Conservation (phyloP, 192 early-diverging fungal genomes). For the Coemansia aciculifera region DNA sequence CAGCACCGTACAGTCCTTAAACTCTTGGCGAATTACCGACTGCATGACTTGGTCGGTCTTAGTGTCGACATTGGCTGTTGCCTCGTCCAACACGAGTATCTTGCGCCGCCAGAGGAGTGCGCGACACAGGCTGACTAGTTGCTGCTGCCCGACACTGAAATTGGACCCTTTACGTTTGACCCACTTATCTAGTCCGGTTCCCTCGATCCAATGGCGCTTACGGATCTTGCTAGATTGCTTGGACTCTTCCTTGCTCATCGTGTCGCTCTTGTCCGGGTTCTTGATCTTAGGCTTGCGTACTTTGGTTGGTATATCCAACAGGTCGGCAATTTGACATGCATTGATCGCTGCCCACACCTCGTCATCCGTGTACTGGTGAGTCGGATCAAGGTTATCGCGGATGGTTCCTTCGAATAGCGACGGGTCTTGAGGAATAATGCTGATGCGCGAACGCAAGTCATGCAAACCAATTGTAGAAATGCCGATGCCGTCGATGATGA, state of each 20-base stretch:
- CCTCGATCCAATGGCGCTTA: slow-evolving; percentile 9
- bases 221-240: too few relatives aligned
- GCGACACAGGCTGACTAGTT: slow-evolving; percentile 59
- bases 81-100: slow-evolving; percentile 82
- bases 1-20: slow-evolving; percentile 43
- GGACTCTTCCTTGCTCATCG: too few relatives aligned
- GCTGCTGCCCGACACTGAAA: slow-evolving; percentile 71
- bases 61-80: slow-evolving; percentile 59
- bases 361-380: slow-evolving; percentile 55
- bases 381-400: slow-evolving; percentile 71
- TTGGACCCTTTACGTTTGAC: slow-evolving; percentile 57
- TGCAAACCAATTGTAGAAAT: slow-evolving; percentile 57
- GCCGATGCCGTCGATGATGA: slow-evolving; percentile 64
- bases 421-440: slow-evolving; percentile 73
- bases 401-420: slow-evolving; percentile 66
- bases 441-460: slow-evolving; percentile 60
- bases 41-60: slow-evolving; percentile 66
- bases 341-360: slow-evolving; percentile 67
- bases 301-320: slow-evolving; percentile 35
- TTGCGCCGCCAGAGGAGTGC: slow-evolving; percentile 67
- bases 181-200: slow-evolving; percentile 20
- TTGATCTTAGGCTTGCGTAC: too few relatives aligned
- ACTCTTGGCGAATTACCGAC: slow-evolving; percentile 54
- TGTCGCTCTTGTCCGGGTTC: too few relatives aligned
- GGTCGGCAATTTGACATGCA: slow-evolving; percentile 23